Base-by-base conservation (phyloP, 139 green algal species). In the Deuterostichococcus epilithicus region DNA sequence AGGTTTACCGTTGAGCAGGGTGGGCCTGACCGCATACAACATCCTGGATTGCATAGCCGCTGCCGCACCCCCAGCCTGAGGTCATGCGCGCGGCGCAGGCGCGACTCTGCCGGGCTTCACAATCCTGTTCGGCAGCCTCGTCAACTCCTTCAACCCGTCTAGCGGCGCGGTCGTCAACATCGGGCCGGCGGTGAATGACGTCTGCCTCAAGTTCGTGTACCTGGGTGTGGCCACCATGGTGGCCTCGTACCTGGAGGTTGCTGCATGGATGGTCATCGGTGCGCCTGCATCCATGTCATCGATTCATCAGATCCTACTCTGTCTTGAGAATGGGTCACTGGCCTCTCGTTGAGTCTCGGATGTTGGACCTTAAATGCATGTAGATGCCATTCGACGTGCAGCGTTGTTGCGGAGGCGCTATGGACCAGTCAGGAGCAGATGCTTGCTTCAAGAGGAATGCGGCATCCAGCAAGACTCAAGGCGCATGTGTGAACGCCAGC, bases 131-230 rank as follows among this genome's bases (percentile, higher is more conserved):
- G 18, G 32, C n/a, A 38, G 13, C 47, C 1, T 18, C 0, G 1
- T 1, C 26, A 72, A 6, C 82, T 80, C 30, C 75, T 83, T 65
- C 4, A 63, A 63, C 52, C 52, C 52, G 13, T 23, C 42, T 20
- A 20, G 28, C 20, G 52, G 20, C 20, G 52, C 13, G 3, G 28
- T 3, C 52, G 18, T 20, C 52, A 28, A 63, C 52, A 63, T 34
- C 52, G 52, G 13, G 28, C 3, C 52, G 0, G 23, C 67, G 2
- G 76, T 88, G 8, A 76, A 69, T 18, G 65, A 75, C 18, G 72
- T 88, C 1, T 77, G 81, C 1, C 74, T 91, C 10, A 87, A 91
- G 58, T 94, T 94, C 60, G 25, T 92, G 25, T 95, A 91, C 59
- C 63, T 95, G 18, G 87, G 78, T 26, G 81, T 92, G 30, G 91